Evolutionary conservation across 441 rosid genomes (phyloP), one percentile per base, ranked within the genome.

Genomic region (Euphorbia celastroides): DNA sequence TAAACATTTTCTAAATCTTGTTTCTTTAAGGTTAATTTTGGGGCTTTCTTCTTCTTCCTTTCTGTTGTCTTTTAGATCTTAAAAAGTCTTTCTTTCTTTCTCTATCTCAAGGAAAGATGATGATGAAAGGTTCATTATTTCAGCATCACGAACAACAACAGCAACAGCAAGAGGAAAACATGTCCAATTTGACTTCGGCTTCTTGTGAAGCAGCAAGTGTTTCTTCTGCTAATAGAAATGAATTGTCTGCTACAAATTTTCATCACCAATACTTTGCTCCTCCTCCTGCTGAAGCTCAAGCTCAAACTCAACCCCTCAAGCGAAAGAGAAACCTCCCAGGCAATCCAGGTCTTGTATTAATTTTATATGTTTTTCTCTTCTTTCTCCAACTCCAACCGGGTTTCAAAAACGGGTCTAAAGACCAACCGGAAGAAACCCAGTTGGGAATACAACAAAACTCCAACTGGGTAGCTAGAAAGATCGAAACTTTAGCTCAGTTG

Each of bases 161-260:
- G 22, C 83, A 74, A 16, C 79, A 72, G 42, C 67, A 84, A 54
- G 91, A 85, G 55, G 90, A 87, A 67, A 86, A 85, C 71, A 86
- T 89, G 96, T 88, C 96, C 36, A 92, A 89, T 82, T 77, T 92
- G 83, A 92, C 98, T 66, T 86, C 95, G 61, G 89, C 93, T 70
- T 87, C 96, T 59, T 89, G 78, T 23, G 76, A 83, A 81, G 91
- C 93, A 56, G 91, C 95, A 56, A 92, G 93, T 81, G 92, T 78
- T 81, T 88, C 95, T 79, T 88, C 94, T 54, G 84, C 83, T 30
- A 84, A 82, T 72, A 81, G 83, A 68, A 74, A 78, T 67, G 88
- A 83, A 75, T 76, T 77, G 19, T 19, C 72, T 17, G 54, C 23
- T 64, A 75, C 67, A 56, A 70, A 69, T 66, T 76, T 72, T 51